Conservation (phyloP, 2,329 filamentous ascomycete species). For the Fusarium incarnatum region DNA sequence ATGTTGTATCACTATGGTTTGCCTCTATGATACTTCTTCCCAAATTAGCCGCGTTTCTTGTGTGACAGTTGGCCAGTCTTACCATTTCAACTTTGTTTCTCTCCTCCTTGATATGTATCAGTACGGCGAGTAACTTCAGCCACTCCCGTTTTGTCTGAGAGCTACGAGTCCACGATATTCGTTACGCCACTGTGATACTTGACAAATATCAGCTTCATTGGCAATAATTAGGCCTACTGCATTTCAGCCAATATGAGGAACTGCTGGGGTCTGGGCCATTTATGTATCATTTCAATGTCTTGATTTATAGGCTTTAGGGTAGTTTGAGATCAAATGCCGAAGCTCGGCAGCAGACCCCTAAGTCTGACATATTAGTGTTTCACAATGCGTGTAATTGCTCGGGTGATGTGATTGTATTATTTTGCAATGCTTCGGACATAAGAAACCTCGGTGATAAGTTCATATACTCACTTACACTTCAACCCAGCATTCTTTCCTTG, state of each 20-base stretch:
- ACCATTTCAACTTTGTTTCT: fast-evolving
- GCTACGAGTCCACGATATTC: background rate
- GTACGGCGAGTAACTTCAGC: background rate
- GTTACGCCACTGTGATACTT: background rate
- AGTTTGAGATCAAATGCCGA: background rate
- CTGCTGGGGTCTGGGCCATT: fast-evolving
- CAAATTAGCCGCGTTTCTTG: background rate
- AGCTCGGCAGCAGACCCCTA: background rate
- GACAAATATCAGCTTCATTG: background rate
- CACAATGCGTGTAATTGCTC: fast-evolving
- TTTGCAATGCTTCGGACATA: background rate
- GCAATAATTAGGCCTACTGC: background rate
- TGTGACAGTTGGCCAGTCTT: background rate
- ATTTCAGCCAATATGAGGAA: background rate
- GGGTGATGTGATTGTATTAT: background rate
- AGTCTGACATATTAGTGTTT: no score
- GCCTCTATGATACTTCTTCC: background rate
- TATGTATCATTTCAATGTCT: background rate
- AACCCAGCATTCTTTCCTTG: background rate
- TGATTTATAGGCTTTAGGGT: background rate
- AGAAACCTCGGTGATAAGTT: constrained; percentile 35
- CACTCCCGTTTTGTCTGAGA: background rate
- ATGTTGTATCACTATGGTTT: background rate
- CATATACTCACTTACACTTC: constrained; percentile 29
- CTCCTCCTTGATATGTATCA: fast-evolving